Conservation (phyloP, 2,329 filamentous ascomycete genomes). For the Diaporthe aspalathi region DNA sequence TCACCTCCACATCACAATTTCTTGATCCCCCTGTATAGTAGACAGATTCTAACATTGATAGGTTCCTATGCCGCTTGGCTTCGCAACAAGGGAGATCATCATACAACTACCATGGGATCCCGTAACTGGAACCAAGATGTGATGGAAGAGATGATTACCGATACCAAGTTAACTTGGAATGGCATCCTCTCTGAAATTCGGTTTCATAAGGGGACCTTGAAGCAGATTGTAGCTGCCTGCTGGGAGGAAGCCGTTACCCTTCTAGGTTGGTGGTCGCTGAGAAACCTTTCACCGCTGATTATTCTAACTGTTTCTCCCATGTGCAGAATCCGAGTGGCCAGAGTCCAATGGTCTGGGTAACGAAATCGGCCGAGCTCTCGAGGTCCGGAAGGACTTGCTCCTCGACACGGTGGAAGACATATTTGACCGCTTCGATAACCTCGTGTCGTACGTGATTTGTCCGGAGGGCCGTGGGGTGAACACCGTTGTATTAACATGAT, state of each 20-base stretch:
- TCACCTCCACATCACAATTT: no score
- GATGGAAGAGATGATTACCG: background rate
- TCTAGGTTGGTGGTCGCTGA: no score
- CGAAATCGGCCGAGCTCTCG: background rate
- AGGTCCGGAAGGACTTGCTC: background rate
- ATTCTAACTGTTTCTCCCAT: background rate
- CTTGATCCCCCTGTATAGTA: no score
- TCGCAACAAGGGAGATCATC: background rate
- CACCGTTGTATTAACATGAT: no score
- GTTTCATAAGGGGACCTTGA: background rate
- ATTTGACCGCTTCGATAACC: background rate
- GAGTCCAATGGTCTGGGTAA: background rate
- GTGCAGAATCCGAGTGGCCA: background rate
- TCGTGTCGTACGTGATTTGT: background rate
- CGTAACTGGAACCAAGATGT: constrained; percentile 9
- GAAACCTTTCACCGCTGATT: background rate
- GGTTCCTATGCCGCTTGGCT: background rate
- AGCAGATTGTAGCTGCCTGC: background rate
- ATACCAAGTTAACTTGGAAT: no score
- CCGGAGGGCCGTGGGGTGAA: no score
- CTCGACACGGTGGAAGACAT: background rate
- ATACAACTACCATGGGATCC: background rate
- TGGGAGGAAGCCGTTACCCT: no score
- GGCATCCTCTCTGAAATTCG: no score
- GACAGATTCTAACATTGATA: background rate